Base-by-base conservation (phyloP, 257 asterid genomes). In the Gentiana straminea region DNA sequence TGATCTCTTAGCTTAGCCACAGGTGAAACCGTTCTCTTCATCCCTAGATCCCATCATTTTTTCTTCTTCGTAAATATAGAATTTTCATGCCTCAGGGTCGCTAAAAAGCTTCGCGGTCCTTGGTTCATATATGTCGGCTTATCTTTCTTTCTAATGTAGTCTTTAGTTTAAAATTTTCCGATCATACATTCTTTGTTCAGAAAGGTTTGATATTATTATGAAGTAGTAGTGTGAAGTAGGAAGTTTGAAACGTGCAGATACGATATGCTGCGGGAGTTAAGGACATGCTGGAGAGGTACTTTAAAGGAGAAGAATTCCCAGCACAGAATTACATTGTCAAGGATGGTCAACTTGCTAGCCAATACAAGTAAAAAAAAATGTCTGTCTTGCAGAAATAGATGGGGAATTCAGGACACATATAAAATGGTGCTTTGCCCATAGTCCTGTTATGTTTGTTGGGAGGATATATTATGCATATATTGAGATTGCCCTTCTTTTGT, bases 271-370 rank as follows among this genome's bases (percentile, higher is more conserved):
- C 86, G 33, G 97, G 99, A 57, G 70, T 68, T 1, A 92, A 85
- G 83, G 99, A 88, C 80, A 92, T 92, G 99, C 86, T 92, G 72
- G 94, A 88, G 12, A 66, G 78, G 70, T 92, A 92, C 58, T 92
- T 92, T 91, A 92, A 81, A 77, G 99, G 99, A 37, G 83, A 88
- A 59, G 99, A 92, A 38, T 92, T 92, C 64, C 94, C 97, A 3
- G 35, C 76, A 9, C 89, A 81, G 45, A 48, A 92, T 66, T 92
- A 92, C 89, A 88, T 92, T 62, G 99, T 92, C 72, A 92, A 92
- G 89, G 94, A 92, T 53, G 99, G 99, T 35, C 89, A 92, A 51
- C 75, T 92, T 38, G 99, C 99, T 4, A 75, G 85, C 75, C 99
- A 92, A 58, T 92, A 88, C 51, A 91, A 89, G 13, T 92, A 81